These are phyloP conservation scores for Coccomyxa sp. DNA, from an alignment of 139 green algal genomes.

Conservation along the genomic window DNA sequence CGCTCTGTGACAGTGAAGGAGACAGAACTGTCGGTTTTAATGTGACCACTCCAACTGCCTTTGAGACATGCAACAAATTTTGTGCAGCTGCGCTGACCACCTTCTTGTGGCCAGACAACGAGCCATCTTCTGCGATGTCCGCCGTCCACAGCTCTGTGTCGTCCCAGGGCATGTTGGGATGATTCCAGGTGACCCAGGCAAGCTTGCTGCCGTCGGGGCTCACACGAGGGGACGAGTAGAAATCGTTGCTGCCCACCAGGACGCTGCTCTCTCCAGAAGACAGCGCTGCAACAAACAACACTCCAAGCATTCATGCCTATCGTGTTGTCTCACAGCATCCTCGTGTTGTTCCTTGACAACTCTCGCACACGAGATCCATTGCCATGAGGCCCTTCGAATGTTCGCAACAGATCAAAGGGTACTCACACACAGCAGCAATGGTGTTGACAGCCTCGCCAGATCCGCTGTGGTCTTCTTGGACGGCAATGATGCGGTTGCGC, in stretches of 20 bases:
- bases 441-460: conserved; percentile 44
- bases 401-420: background rate
- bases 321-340: background rate
- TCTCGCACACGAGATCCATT: background rate
- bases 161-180: conserved; percentile 81
- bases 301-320: background rate
- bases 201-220: conserved; percentile 53
- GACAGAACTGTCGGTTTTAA: too few species aligned
- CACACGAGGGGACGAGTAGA: conserved; percentile 55
- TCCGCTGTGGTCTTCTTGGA: conserved; percentile 49
- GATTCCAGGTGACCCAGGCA: conserved; percentile 63
- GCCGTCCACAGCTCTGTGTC: conserved; percentile 47
- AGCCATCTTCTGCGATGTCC: conserved; percentile 33
- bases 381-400: background rate
- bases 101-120: conserved; percentile 7
- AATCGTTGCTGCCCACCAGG: conserved; percentile 55
- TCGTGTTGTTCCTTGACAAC: background rate
- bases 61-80: too few species aligned
- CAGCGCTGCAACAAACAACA: conserved; percentile 32
- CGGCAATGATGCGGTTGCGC: conserved; percentile 42
- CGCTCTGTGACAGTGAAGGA: too few species aligned
- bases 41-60: too few species aligned
- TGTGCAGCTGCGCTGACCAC: background rate
- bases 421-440: conserved; percentile 49
- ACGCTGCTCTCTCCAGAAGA: conserved; percentile 28